phyloP scores from a whole-genome alignment of 2,329 filamentous ascomycete species.

The Penicillium sp. region DNA sequence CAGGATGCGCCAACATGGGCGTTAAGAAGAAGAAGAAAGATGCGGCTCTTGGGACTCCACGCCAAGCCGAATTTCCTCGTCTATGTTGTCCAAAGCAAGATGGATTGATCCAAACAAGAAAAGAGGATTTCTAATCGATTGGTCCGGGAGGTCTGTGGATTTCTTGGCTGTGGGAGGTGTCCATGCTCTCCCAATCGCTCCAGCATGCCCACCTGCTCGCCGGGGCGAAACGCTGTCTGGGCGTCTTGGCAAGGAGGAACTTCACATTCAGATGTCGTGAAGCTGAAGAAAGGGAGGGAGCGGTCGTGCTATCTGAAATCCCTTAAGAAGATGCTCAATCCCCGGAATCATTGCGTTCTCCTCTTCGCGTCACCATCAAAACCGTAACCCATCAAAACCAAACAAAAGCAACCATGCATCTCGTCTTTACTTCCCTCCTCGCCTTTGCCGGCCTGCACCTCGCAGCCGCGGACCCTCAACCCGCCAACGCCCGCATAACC shows the following conservation, averaged over 20 bases:
- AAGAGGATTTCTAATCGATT: background rate
- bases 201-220: background rate
- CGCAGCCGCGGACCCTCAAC: background rate
- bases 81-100: background rate
- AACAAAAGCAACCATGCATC: background rate
- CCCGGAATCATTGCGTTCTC: background rate
- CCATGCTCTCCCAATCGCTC: background rate
- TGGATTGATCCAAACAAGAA: background rate
- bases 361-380: background rate
- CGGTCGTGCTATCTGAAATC: background rate
- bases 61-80: background rate
- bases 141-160: background rate
- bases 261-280: background rate
- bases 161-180: background rate
- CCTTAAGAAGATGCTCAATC: background rate
- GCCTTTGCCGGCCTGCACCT: constrained; percentile 1
- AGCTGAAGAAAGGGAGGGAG: background rate
- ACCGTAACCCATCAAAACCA: background rate
- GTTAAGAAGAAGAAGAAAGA: background rate
- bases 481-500: constrained; percentile 4
- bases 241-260: background rate
- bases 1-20: background rate
- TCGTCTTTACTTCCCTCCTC: background rate
- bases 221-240: background rate
- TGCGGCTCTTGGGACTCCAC: background rate